Evolutionary conservation across 495 filamentous ascomycete species (phyloP), one percentile per base, ranked within the genome.

Genomic region (Xeromyces bisporus): DNA sequence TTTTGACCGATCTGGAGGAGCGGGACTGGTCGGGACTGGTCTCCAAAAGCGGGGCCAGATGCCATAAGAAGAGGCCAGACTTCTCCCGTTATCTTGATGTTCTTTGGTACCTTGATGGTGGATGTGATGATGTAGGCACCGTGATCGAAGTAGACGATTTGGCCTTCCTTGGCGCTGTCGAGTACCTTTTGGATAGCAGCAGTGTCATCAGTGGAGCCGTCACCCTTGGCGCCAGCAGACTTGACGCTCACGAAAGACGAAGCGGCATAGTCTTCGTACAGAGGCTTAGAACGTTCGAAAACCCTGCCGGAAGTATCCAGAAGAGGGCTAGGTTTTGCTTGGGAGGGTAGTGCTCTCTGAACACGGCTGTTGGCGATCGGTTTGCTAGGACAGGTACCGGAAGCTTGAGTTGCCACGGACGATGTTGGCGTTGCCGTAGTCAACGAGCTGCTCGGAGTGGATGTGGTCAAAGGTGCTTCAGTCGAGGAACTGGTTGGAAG

Each of bases 11-110:
- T 69, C 42, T 80, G 72, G 65, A 79, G 29, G 16, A 31, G 18
- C 6, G 29, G 29, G 16, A 31, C 21, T 15, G 87, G 86, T 41
- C 81, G 80, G 15, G 50, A 37, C 17, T 71, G 59, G 46, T 89
- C 71, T 31, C 69, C 55, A 58, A 91, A 96, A 15, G 66, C 66
- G 17, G 50, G 46, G 27, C 83, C 82, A 17, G 73, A 68, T 6
- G 80, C 85, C 69, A 96, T 80, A 36, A 96, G 80, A 23, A 92
- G 55, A 12, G 87, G 74, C 77, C 78, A 89, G 42, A 85, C 72
- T 50, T 96, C 87, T 44, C 87, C 87, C n/a, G 77, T 76, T 46
- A 96, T 87, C 16, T 31, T 31, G 29, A 31, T 31, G 29, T 31
- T 31, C 29, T 31, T 31, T 28, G 87, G 87, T 3, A 96, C 66